Conservation (phyloP, 306 rosid species). For the Quercus dentata region DNA sequence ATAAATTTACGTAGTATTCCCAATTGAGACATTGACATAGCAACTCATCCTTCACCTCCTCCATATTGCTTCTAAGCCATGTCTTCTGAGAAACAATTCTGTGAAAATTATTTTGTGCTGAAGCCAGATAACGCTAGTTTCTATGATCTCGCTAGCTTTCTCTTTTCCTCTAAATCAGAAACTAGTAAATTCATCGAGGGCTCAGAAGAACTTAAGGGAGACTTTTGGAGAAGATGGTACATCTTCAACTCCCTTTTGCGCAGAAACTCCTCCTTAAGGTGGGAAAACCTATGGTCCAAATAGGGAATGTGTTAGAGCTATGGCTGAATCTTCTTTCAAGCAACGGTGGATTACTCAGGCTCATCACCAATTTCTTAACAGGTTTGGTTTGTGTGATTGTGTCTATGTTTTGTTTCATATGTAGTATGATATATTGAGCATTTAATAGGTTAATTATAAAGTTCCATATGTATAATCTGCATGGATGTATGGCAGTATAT, state of each 20-base stretch:
- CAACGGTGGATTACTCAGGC: conserved; percentile 29
- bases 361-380: conserved; percentile 17
- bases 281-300: conserved; percentile 11
- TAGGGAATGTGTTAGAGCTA: conserved; percentile 4
- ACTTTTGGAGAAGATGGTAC: conserved; percentile 24
- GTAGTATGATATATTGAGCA: too few relatives aligned
- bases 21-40: conserved; percentile 2
- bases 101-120: conserved; percentile 17
- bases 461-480: not conserved
- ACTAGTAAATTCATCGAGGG: conserved; percentile 20
- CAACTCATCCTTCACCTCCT: not conserved
- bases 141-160: conserved; percentile 12
- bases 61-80: conserved; percentile 12
- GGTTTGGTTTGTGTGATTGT: not conserved
- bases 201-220: conserved; percentile 3
- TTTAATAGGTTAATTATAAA: too few relatives aligned
- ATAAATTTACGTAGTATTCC: not conserved
- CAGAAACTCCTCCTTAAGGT: conserved; percentile 20
- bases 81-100: not conserved
- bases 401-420: too few relatives aligned
- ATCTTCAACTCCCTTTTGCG: conserved; percentile 28
- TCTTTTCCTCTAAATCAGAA: conserved; percentile 11
- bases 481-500: not conserved
- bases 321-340: conserved; percentile 30
- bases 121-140: conserved; percentile 28